These are phyloP conservation scores for Diplocarpon mali DNA, from an alignment of 2,329 filamentous ascomycete species.

Conservation along the genomic window DNA sequence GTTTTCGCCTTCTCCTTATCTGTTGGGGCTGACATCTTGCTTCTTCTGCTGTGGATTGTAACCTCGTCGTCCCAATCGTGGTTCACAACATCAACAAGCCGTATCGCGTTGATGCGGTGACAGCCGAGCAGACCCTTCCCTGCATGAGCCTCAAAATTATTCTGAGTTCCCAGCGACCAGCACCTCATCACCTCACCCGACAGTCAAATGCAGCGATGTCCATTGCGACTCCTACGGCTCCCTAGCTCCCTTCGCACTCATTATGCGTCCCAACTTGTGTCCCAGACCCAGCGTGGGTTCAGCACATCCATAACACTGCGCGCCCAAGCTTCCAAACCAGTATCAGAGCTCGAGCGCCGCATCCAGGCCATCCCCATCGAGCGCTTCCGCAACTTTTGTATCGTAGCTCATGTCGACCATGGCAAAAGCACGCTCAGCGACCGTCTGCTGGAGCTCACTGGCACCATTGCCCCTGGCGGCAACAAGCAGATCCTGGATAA, in stretches of 20 bases:
- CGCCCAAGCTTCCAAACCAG: constrained; percentile 25
- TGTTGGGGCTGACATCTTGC: constrained; percentile 23
- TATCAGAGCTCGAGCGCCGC: constrained; percentile 39
- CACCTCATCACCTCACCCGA: constrained; percentile 1
- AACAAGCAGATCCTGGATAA: constrained; percentile 98
- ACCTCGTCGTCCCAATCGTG: not conserved
- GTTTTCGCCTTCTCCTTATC: constrained; percentile 71
- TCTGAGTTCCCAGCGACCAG: too few species aligned
- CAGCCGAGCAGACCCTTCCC: not conserved
- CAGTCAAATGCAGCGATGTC: constrained; percentile 28
- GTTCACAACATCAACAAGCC: not conserved
- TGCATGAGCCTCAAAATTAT: not conserved
- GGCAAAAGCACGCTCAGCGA: constrained; percentile 95
- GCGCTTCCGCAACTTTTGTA: constrained; percentile 90
- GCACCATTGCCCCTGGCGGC: constrained; percentile 73
- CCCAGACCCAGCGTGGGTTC: constrained; percentile 15
- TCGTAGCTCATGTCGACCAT: constrained; percentile 97
- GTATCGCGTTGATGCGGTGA: constrained; percentile 7
- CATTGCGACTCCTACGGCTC: constrained; percentile 25
- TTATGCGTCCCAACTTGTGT: constrained; percentile 22
- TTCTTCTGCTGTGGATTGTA: constrained; percentile 1
- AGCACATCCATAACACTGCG: constrained; percentile 21
- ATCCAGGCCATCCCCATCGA: constrained; percentile 69
- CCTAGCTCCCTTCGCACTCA: constrained; percentile 24
- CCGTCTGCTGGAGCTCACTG: constrained; percentile 83